These are phyloP conservation scores for Paracamarosporium sp. DNA, from an alignment of 2,329 filamentous ascomycete species.

Conservation along the genomic window DNA sequence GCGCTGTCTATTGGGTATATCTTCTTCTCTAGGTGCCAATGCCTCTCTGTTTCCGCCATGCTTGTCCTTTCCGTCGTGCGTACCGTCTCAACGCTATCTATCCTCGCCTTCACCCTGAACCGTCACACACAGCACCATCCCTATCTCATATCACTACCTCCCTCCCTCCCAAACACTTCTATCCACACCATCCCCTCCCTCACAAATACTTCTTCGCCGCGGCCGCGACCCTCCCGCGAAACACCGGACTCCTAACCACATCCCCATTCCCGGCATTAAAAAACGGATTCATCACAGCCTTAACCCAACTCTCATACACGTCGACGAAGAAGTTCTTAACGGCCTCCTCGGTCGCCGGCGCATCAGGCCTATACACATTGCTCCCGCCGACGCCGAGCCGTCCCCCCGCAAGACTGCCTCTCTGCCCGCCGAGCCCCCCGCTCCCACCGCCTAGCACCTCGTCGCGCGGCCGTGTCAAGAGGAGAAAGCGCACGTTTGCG, in stretches of 20 bases:
- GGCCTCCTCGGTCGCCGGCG: slow-evolving; percentile 91
- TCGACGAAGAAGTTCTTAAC: slow-evolving; percentile 94
- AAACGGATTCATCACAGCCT: slow-evolving; percentile 97
- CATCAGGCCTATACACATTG: slow-evolving; percentile 79
- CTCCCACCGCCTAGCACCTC: slow-evolving; percentile 37
- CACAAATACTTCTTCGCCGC: slow-evolving; percentile 93
- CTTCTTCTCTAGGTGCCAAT: background rate
- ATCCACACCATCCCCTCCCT: slow-evolving; percentile 21
- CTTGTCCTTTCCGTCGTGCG: background rate
- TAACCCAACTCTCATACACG: slow-evolving; percentile 96
- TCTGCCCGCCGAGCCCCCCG: slow-evolving; percentile 23
- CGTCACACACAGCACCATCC: too few relatives aligned
- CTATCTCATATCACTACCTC: too few relatives aligned
- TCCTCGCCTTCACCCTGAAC: too few relatives aligned
- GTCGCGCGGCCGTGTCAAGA: slow-evolving; percentile 80
- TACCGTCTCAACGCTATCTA: too few relatives aligned
- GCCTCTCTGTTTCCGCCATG: background rate
- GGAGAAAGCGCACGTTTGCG: slow-evolving; percentile 90
- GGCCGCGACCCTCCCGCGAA: slow-evolving; percentile 79
- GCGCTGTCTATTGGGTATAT: background rate
- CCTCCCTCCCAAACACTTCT: background rate
- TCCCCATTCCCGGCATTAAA: slow-evolving; percentile 85
- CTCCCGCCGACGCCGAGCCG: slow-evolving; percentile 30
- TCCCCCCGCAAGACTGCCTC: slow-evolving; percentile 41
- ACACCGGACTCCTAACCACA: slow-evolving; percentile 85